Conservation (phyloP, 768 basidiomycete species). For the Boletellus ananiceps region DNA sequence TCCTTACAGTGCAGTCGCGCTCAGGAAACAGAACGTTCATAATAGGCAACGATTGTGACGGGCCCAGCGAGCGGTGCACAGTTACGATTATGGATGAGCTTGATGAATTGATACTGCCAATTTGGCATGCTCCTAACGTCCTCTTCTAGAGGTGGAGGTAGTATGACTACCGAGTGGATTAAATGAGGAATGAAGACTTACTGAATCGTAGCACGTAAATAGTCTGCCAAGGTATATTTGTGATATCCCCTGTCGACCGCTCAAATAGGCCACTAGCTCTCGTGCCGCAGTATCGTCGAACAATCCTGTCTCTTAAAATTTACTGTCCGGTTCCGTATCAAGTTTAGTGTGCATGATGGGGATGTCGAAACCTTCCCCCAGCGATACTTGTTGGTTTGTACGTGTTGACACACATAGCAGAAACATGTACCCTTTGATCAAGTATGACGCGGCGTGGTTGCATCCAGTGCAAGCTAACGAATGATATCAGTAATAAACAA, state of each 20-base stretch:
- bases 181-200: too few species aligned
- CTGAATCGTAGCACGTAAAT: conserved; percentile 19
- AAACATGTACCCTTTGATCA: conserved; percentile 24
- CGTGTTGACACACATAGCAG: conserved; percentile 16
- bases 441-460: conserved; percentile 26
- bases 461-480: conserved; percentile 8
- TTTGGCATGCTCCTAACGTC: conserved; percentile 9
- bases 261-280: conserved; percentile 8
- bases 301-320: conserved; percentile 18
- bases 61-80: conserved; percentile 12
- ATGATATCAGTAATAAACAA: conserved; percentile 1
- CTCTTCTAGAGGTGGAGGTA: neutral
- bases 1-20: too few species aligned
- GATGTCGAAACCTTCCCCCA: conserved; percentile 23
- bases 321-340: neutral
- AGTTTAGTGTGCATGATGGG: conserved; percentile 1
- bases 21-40: conserved; percentile 8
- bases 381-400: conserved; percentile 16
- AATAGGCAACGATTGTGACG: conserved; percentile 19
- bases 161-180: neutral
- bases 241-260: conserved; percentile 6
- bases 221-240: conserved; percentile 15
- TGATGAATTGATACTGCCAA: conserved; percentile 10
- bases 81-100: conserved; percentile 7
- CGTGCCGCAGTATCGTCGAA: conserved; percentile 17